These are phyloP conservation scores for Vanrija sp. DNA, from an alignment of 1,284 basidiomycete genomes.

Conservation along the genomic window DNA sequence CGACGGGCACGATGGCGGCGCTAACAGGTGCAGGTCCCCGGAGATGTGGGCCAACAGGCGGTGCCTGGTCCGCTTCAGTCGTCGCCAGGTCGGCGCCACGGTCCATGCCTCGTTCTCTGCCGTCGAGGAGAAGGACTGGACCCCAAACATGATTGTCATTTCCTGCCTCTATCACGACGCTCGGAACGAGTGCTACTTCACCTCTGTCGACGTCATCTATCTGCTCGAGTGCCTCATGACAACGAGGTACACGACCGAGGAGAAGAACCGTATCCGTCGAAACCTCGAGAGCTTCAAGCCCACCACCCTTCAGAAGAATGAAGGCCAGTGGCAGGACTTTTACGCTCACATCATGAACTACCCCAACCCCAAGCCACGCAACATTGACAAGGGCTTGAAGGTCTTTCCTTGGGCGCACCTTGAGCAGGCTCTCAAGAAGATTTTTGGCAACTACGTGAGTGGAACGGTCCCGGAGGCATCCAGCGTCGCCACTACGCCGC, in stretches of 20 bases:
- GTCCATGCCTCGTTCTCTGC: constrained; percentile 53
- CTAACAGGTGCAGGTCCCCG: constrained; percentile 34
- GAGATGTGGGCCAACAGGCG: constrained; percentile 53
- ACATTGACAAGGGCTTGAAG: constrained; percentile 97
- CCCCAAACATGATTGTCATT: constrained; percentile 52
- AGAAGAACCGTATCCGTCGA: constrained; percentile 91
- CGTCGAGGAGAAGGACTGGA: constrained; percentile 50
- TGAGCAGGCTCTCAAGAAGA: constrained; percentile 78
- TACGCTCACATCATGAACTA: constrained; percentile 96
- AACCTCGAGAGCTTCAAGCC: constrained; percentile 91
- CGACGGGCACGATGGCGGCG: background rate
- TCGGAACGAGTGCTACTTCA: constrained; percentile 74
- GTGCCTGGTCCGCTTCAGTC: constrained; percentile 55
- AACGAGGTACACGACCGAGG: constrained; percentile 80
- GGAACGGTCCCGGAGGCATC: background rate
- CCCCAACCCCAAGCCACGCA: constrained; percentile 85
- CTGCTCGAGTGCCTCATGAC: constrained; percentile 83
- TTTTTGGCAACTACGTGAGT: constrained; percentile 89
- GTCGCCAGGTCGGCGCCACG: constrained; percentile 52
- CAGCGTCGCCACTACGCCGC: too few species aligned
- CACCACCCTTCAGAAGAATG: constrained; percentile 83
- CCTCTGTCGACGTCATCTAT: constrained; percentile 92
- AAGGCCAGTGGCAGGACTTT: constrained; percentile 56
- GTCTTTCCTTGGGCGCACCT: constrained; percentile 90
- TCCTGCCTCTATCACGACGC: constrained; percentile 88